A percentile compares a stretch with the other conserved stretches of the same genome.
phyloP scores from a whole-genome alignment of 169 alveolate species.

The Babesia ovata region DNA sequence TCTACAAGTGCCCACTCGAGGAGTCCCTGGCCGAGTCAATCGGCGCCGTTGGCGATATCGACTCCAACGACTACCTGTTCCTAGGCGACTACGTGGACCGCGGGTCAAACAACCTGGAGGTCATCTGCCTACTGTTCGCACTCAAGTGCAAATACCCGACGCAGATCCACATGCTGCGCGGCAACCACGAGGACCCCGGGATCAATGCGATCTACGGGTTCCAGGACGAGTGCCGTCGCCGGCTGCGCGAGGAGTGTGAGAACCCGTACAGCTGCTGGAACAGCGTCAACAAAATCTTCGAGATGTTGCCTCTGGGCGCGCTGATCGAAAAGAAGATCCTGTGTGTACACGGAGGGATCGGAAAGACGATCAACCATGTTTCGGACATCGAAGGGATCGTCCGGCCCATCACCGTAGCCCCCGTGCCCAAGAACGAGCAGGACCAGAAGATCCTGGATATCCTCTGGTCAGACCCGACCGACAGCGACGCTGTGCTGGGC shows the following conservation, averaged over 20 bases:
- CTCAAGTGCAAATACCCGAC: constrained; percentile 95
- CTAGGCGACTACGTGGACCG: constrained; percentile 99
- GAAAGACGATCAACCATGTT: constrained; percentile 86
- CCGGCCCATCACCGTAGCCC: constrained; percentile 95
- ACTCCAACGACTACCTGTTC: constrained; percentile 95
- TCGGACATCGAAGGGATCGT: constrained; percentile 88
- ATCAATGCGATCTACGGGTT: constrained; percentile 98
- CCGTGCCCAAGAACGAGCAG: constrained; percentile 87
- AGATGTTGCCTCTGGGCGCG: constrained; percentile 99
- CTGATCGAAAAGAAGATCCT: constrained; percentile 95
- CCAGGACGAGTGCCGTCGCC: constrained; percentile 96
- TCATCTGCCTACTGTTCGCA: constrained; percentile 94
- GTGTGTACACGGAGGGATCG: constrained; percentile 99
- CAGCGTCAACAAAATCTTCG: constrained; percentile 94
- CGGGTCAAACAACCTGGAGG: constrained; percentile 91
- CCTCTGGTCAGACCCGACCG: constrained; percentile 98
- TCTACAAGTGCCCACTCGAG: constrained; percentile 86
- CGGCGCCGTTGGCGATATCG: constrained; percentile 94
- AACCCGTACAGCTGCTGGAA: constrained; percentile 93
- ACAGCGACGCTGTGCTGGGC: constrained; percentile 95
- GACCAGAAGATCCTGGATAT: constrained; percentile 85
- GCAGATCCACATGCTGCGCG: constrained; percentile 97
- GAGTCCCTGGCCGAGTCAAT: constrained; percentile 82
- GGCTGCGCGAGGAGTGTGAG: constrained; percentile 95
- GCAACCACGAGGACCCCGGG: constrained; percentile 98